These are phyloP conservation scores for Rhizophora apiculata DNA, from an alignment of 345 rosid genomes.

Conservation along the genomic window DNA sequence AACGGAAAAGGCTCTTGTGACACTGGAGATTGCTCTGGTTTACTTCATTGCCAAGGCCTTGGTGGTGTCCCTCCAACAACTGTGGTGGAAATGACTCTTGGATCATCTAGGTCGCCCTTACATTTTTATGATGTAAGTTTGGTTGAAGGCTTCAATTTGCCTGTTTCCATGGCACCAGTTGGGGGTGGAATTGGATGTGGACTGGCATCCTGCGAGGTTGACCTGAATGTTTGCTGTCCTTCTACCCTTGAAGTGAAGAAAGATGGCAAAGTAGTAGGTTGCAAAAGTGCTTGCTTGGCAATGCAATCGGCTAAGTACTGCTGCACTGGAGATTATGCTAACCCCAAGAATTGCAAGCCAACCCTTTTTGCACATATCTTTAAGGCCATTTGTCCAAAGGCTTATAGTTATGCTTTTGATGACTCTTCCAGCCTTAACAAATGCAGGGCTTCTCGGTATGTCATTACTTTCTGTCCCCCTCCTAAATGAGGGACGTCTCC, in stretches of 20 bases:
- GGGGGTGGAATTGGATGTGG: constrained; percentile 92
- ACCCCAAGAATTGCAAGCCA: constrained; percentile 78
- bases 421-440: constrained; percentile 80
- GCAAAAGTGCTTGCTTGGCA: constrained; percentile 95
- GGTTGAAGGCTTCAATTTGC: constrained; percentile 91
- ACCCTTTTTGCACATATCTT: constrained; percentile 75
- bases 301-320: constrained; percentile 87
- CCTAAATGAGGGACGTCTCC: not conserved
- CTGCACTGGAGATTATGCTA: constrained; percentile 72
- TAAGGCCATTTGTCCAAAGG: constrained; percentile 88
- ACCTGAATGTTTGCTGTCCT: constrained; percentile 82
- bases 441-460: constrained; percentile 87
- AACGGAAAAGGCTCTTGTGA: constrained; percentile 67
- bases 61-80: constrained; percentile 81
- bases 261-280: constrained; percentile 64
- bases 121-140: constrained; percentile 93
- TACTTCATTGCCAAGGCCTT: constrained; percentile 55
- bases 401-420: constrained; percentile 92
- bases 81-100: constrained; percentile 85
- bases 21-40: constrained; percentile 64
- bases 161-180: constrained; percentile 78
- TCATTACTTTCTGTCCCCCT: constrained; percentile 79
- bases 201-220: constrained; percentile 75
- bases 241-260: constrained; percentile 73
- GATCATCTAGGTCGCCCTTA: constrained; percentile 56